A percentile compares a stretch with the other conserved stretches of the same genome.
These are phyloP conservation scores for Solanum sitiens DNA, from an alignment of 257 asterid species.

Conservation along the genomic window DNA sequence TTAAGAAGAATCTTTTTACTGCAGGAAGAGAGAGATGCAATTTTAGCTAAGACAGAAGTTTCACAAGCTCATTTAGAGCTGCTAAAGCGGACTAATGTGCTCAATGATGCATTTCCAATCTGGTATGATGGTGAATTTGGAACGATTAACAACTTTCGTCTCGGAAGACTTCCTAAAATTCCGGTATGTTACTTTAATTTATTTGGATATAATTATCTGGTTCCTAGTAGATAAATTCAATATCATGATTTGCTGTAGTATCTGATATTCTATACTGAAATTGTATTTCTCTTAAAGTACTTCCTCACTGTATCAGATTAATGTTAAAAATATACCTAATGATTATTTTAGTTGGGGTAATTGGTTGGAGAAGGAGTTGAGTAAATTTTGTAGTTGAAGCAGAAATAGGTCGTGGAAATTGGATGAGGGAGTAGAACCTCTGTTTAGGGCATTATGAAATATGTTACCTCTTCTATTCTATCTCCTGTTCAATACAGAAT, in stretches of 20 bases:
- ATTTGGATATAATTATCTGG: neutral
- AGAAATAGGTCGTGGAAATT: neutral
- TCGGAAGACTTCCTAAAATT: slow-evolving; percentile 96
- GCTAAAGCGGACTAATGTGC: slow-evolving; percentile 77
- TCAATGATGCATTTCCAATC: slow-evolving; percentile 94
- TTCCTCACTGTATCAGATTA: neutral
- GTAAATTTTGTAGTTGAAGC: neutral
- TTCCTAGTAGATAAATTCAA: neutral
- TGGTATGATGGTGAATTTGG: slow-evolving; percentile 95
- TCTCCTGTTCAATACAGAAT: neutral
- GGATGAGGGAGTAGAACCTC: neutral
- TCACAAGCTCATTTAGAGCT: slow-evolving; percentile 94
- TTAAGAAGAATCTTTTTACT: neutral
- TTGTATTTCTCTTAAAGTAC: neutral
- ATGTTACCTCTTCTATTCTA: neutral
- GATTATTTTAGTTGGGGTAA: neutral
- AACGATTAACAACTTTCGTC: slow-evolving; percentile 90
- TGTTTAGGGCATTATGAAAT: neutral
- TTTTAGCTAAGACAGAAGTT: slow-evolving; percentile 88
- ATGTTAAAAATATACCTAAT: neutral
- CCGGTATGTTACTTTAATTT: slow-evolving; percentile 36
- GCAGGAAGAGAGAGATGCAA: slow-evolving; percentile 94
- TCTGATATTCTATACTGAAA: neutral
- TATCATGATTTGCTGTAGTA: neutral
- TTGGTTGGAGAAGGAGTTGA: neutral